Conservation (phyloP, 2,329 filamentous ascomycete genomes). For the Hymenoscyphus linearis region DNA sequence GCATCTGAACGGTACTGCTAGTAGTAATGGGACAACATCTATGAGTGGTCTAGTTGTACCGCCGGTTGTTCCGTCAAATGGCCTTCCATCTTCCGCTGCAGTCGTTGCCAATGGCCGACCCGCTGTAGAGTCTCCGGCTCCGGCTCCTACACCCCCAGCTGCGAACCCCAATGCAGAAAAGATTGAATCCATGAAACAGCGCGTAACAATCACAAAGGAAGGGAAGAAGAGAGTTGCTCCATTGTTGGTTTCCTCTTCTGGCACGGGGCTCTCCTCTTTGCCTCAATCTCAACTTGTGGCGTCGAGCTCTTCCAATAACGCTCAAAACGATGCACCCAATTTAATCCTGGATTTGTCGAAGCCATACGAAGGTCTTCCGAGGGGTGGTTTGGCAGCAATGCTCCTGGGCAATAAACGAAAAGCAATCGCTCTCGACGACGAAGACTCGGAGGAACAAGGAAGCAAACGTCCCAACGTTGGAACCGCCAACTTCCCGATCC, state of each 20-base stretch:
- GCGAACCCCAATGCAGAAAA: slow-evolving; percentile 52
- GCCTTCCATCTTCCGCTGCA: slow-evolving; percentile 16
- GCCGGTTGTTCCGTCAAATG: slow-evolving; percentile 4
- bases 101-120: slow-evolving; percentile 24
- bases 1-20: slow-evolving; percentile 21
- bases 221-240: slow-evolving; percentile 95
- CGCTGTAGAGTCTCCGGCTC: slow-evolving; percentile 29
- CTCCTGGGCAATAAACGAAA: slow-evolving; percentile 92
- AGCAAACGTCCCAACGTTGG: slow-evolving; percentile 55
- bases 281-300: slow-evolving; percentile 86
- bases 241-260: slow-evolving; percentile 83
- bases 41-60: slow-evolving; percentile 12
- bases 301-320: slow-evolving; percentile 55
- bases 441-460: slow-evolving; percentile 59
- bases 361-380: slow-evolving; percentile 87
- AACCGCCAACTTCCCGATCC: slow-evolving; percentile 61
- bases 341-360: slow-evolving; percentile 86
- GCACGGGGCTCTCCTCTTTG: slow-evolving; percentile 78
- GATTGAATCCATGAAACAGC: slow-evolving; percentile 72
- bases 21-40: slow-evolving; percentile 23
- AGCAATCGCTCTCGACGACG: slow-evolving; percentile 64
- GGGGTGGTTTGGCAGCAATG: slow-evolving; percentile 79
- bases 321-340: slow-evolving; percentile 68
- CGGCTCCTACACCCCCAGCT: slow-evolving; percentile 32
- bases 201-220: slow-evolving; percentile 92